Conservation (phyloP, 2,329 filamentous ascomycete genomes). For the Cercospora berteroae region DNA sequence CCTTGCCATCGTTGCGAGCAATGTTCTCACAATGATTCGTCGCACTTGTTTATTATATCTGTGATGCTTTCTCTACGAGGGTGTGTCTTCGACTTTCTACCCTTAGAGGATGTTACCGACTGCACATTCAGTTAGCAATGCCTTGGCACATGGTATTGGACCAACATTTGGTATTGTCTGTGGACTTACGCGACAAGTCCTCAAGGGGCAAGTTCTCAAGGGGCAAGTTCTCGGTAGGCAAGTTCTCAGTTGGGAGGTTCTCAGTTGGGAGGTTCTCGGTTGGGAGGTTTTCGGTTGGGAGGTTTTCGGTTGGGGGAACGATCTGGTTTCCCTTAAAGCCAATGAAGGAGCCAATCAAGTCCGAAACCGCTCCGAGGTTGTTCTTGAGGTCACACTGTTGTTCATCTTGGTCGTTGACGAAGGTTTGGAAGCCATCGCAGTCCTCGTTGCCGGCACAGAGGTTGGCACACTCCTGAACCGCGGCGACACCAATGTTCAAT, state of each 20-base stretch:
- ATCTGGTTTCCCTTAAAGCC: background rate
- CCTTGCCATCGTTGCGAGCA: background rate
- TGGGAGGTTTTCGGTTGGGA: background rate
- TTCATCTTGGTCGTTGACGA: background rate
- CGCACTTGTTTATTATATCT: background rate
- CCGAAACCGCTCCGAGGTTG: background rate
- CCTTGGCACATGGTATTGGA: background rate
- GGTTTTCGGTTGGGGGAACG: background rate
- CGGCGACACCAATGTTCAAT: background rate
- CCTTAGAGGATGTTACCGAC: background rate
- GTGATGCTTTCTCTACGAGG: background rate
- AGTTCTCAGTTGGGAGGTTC: background rate
- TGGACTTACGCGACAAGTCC: background rate
- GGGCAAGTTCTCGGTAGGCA: background rate
- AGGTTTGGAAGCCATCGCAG: background rate
- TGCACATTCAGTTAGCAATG: background rate
- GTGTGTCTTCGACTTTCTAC: background rate
- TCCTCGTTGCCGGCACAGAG: background rate
- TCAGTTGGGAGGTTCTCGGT: background rate
- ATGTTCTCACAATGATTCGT: background rate
- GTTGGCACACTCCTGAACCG: background rate
- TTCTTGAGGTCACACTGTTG: background rate
- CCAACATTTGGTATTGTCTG: too few relatives aligned
- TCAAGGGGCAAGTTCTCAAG: background rate
- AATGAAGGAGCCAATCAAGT: background rate